A percentile compares a stretch with the other conserved stretches of the same genome.
phyloP scores from a whole-genome alignment of 1,139 yeast genomes.

The Arxiozyma slooffiae region DNA sequence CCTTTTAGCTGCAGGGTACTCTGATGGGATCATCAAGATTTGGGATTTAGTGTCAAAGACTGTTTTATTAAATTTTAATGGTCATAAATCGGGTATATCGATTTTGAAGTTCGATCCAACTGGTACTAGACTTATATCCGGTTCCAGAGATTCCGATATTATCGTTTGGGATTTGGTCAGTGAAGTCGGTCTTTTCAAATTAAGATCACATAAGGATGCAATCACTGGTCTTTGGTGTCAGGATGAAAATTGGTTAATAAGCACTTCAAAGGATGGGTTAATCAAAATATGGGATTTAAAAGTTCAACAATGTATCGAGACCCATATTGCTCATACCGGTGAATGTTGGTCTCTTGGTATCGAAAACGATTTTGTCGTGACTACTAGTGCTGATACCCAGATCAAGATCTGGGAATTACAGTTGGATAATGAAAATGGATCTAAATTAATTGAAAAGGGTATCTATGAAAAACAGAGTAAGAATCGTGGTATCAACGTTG shows the following conservation, averaged over 20 bases:
- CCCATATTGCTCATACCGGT: constrained; percentile 86
- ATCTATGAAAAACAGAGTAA: constrained; percentile 67
- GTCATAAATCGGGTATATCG: constrained; percentile 74
- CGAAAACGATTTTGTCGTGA: constrained; percentile 39
- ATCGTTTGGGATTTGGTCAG: constrained; percentile 93
- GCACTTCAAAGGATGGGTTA: constrained; percentile 81
- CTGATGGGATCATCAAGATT: constrained; percentile 79
- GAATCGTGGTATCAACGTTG: constrained; percentile 57
- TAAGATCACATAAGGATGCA: constrained; percentile 83
- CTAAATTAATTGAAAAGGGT: constrained; percentile 55
- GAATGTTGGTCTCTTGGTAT: constrained; percentile 84
- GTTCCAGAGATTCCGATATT: constrained; percentile 73
- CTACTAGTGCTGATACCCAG: constrained; percentile 74
- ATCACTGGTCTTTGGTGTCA: constrained; percentile 62
- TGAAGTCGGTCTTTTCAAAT: constrained; percentile 78
- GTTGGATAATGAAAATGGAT: constrained; percentile 42
- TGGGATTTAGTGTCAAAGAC: constrained; percentile 83
- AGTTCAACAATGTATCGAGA: constrained; percentile 83
- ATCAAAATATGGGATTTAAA: constrained; percentile 88
- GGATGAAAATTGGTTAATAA: constrained; percentile 53
- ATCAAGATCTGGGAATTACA: constrained; percentile 74
- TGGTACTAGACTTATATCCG: constrained; percentile 81
- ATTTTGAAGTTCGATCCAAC: constrained; percentile 58
- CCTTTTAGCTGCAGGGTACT: constrained; percentile 79
- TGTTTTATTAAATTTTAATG: constrained; percentile 70